A percentile compares a stretch with the other conserved stretches of the same genome.
These are phyloP conservation scores for Cyberlindnera nakhonratchasimensis DNA, from an alignment of 805 yeast genomes.

Conservation along the genomic window DNA sequence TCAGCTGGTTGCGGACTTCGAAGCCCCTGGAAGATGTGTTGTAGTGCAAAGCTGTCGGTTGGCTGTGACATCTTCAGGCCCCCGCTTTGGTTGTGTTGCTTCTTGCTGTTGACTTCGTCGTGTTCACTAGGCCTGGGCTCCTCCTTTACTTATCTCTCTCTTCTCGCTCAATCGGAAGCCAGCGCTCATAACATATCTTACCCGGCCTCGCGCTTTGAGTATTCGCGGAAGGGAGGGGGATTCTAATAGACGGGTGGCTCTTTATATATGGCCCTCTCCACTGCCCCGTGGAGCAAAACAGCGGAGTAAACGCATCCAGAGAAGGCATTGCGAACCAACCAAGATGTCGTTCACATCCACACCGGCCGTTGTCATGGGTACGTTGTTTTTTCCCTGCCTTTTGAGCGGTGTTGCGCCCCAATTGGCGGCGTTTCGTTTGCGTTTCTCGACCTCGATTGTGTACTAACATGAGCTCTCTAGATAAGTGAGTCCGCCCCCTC, in stretches of 20 bases:
- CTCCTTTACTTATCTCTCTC: too few species aligned
- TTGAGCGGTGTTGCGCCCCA: background rate
- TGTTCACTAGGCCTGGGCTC: too few species aligned
- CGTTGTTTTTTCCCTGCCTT: constrained; percentile 31
- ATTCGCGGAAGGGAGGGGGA: too few species aligned
- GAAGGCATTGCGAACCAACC: background rate
- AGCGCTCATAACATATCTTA: too few species aligned
- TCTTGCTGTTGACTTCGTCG: background rate
- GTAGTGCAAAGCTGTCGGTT: constrained; percentile 30
- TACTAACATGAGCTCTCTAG: constrained; percentile 20
- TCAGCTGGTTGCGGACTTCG: constrained; percentile 35
- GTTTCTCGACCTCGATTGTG: too few species aligned
- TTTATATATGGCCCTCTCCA: too few species aligned
- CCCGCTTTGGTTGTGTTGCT: background rate
- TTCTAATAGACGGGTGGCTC: too few species aligned
- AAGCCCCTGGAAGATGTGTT: constrained; percentile 35
- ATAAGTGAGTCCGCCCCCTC: constrained; percentile 24
- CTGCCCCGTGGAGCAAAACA: too few species aligned
- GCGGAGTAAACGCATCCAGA: too few species aligned
- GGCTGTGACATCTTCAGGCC: constrained; percentile 20
- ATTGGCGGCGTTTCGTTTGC: too few species aligned
- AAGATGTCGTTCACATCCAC: constrained; percentile 39
- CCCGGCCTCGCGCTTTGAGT: too few species aligned
- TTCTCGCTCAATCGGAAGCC: too few species aligned
- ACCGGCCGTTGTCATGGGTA: constrained; percentile 96